A percentile compares a stretch with the other conserved stretches of the same genome.
Evolutionary conservation across 768 basidiomycete species (phyloP).

Genomic region (Zangia roseola): DNA sequence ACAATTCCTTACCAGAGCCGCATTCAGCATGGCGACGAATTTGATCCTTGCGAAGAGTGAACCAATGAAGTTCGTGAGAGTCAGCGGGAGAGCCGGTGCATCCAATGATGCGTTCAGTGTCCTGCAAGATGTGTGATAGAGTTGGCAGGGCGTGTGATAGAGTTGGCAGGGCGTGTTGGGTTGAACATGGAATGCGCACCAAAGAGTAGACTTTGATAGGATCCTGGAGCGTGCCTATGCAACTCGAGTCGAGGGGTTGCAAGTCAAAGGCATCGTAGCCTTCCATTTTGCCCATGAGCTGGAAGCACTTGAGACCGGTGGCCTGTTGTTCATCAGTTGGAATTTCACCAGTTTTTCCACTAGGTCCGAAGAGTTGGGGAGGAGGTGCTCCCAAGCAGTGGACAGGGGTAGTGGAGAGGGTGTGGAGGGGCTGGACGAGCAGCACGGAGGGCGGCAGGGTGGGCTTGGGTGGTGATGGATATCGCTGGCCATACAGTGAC

Average conservation of each 20-base stretch:
- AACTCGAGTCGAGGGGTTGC: constrained; percentile 77
- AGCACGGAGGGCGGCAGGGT: no score
- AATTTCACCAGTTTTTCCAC: constrained; percentile 70
- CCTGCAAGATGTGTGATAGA: constrained; percentile 42
- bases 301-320: constrained; percentile 95
- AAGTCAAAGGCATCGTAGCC: constrained; percentile 90
- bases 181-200: constrained; percentile 55
- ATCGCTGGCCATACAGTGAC: no score
- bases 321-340: constrained; percentile 88
- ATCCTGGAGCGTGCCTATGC: constrained; percentile 82
- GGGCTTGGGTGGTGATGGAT: no score
- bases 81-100: constrained; percentile 96
- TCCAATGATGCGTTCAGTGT: constrained; percentile 80
- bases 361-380: constrained; percentile 68
- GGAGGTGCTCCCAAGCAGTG: constrained; percentile 58
- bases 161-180: neutral
- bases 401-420: constrained; percentile 57
- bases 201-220: constrained; percentile 86
- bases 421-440: constrained; percentile 31
- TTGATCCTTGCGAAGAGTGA: constrained; percentile 62
- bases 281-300: constrained; percentile 84
- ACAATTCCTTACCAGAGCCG: constrained; percentile 70
- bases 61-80: constrained; percentile 93
- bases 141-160: no score
- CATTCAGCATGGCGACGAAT: constrained; percentile 87